These are phyloP conservation scores for Carnegiea gigantea DNA, from an alignment of 179 eudicot species.

Conservation along the genomic window DNA sequence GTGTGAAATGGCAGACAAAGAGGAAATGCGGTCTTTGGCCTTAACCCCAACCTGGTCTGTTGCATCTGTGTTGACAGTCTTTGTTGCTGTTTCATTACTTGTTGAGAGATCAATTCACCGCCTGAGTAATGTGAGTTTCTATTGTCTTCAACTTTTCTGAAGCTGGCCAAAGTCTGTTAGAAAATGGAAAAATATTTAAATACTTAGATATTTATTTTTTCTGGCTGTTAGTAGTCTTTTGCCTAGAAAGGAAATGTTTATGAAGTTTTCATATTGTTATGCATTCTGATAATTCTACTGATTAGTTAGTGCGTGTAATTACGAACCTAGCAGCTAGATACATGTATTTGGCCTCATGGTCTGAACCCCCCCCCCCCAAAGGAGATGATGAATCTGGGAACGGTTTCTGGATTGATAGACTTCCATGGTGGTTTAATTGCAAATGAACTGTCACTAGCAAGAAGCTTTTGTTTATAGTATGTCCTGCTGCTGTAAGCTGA, in stretches of 20 bases:
- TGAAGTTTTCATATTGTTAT: not conserved
- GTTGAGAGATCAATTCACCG: constrained; percentile 86
- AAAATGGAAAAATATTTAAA: too few species aligned
- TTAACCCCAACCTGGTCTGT: constrained; percentile 98
- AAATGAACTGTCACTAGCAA: not conserved
- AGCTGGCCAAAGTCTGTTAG: too few species aligned
- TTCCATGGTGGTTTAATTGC: not conserved
- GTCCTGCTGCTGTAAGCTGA: not conserved
- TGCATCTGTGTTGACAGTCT: constrained; percentile 83
- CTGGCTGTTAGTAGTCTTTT: not conserved
- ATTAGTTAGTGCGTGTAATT: not conserved
- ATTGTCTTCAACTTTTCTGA: not conserved
- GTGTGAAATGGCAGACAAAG: constrained; percentile 34
- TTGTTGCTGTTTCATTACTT: constrained; percentile 84
- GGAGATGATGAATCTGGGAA: not conserved
- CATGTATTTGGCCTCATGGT: not conserved
- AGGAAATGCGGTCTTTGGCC: constrained; percentile 70
- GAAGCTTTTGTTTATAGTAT: not conserved
- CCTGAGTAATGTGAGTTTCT: constrained; percentile 58
- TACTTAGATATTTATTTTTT: not conserved
- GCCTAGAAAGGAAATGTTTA: not conserved
- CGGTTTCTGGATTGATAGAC: not conserved
- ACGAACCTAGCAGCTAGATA: not conserved
- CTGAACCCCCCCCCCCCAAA: not conserved
- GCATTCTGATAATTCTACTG: not conserved